phyloP scores from a whole-genome alignment of 108 stramenopile species.

The Asterionellopsis glacialis region DNA sequence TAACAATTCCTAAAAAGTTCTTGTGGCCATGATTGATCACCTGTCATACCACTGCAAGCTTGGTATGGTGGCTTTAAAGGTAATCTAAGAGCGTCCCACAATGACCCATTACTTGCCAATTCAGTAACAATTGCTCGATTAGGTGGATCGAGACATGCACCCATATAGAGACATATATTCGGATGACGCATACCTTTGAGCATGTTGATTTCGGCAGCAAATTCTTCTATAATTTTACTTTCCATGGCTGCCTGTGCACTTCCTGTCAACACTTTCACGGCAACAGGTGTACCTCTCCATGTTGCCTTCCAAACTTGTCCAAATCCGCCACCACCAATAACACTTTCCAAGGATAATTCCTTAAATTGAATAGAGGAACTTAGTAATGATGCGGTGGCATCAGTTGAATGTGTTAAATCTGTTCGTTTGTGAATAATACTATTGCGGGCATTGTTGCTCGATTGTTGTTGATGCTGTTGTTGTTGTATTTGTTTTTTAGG shows the following conservation, averaged over 20 bases:
- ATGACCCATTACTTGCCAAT: slow-evolving; percentile 74
- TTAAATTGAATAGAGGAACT: slow-evolving; percentile 60
- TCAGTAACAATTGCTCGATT: slow-evolving; percentile 90
- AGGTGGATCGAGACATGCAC: slow-evolving; percentile 84
- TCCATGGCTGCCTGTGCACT: slow-evolving; percentile 66
- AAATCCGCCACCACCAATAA: slow-evolving; percentile 92
- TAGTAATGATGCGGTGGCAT: slow-evolving; percentile 60
- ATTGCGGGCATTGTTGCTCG: slow-evolving; percentile 49
- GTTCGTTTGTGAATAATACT: slow-evolving; percentile 69
- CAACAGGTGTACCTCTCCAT: slow-evolving; percentile 86
- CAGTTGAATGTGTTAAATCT: slow-evolving; percentile 56
- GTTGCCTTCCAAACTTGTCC: slow-evolving; percentile 84
- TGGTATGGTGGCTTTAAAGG: slow-evolving; percentile 59
- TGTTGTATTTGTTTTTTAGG: neutral
- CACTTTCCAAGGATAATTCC: slow-evolving; percentile 60
- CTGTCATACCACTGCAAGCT: slow-evolving; percentile 56
- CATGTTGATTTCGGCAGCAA: slow-evolving; percentile 84
- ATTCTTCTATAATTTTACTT: slow-evolving; percentile 78
- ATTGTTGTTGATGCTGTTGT: neutral
- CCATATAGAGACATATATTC: slow-evolving; percentile 92
- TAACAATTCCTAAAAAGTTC: slow-evolving; percentile 30
- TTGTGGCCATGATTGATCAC: slow-evolving; percentile 50
- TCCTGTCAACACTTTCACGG: slow-evolving; percentile 83
- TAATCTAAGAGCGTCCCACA: slow-evolving; percentile 81
- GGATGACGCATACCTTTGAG: slow-evolving; percentile 89